A percentile compares a stretch with the other conserved stretches of the same genome.
Conservation (phyloP, 2,329 filamentous ascomycete species). For the Stagonosporopsis chrysanthemi region DNA sequence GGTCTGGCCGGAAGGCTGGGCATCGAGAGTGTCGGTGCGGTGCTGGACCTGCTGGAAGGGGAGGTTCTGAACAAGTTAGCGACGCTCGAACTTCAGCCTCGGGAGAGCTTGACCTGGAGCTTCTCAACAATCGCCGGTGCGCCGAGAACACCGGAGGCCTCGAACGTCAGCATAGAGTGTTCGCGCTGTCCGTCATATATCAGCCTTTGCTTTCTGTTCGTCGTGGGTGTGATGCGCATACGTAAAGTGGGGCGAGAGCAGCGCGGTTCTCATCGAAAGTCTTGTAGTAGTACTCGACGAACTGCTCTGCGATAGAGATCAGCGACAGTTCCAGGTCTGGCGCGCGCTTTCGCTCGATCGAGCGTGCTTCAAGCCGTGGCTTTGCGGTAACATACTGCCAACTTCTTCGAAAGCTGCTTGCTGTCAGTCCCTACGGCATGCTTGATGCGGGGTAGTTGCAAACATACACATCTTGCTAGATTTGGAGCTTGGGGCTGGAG, state of each 20-base stretch:
- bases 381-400: conserved; percentile 50
- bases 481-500: not conserved
- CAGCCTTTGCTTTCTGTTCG: conserved; percentile 5
- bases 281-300: conserved; percentile 89
- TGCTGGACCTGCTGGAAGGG: conserved; percentile 86
- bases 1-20: conserved; percentile 74
- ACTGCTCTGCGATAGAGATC: conserved; percentile 69
- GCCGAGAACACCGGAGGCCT: conserved; percentile 73
- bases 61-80: conserved; percentile 64
- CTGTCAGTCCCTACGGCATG: conserved; percentile 20
- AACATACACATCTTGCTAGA: conserved; percentile 28
- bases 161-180: conserved; percentile 92
- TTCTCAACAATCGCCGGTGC: conserved; percentile 75
- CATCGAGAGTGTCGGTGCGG: conserved; percentile 77
- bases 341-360: not conserved
- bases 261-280: conserved; percentile 79
- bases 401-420: conserved; percentile 34
- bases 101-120: conserved; percentile 68
- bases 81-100: not conserved
- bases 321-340: conserved; percentile 18
- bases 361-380: conserved; percentile 1
- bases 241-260: conserved; percentile 76
- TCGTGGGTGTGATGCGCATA: conserved; percentile 57
- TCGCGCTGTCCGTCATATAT: conserved; percentile 65
- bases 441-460: conserved; percentile 23